These are phyloP conservation scores for Pseudoturritis turrita DNA, from an alignment of 345 rosid species.

Conservation along the genomic window DNA sequence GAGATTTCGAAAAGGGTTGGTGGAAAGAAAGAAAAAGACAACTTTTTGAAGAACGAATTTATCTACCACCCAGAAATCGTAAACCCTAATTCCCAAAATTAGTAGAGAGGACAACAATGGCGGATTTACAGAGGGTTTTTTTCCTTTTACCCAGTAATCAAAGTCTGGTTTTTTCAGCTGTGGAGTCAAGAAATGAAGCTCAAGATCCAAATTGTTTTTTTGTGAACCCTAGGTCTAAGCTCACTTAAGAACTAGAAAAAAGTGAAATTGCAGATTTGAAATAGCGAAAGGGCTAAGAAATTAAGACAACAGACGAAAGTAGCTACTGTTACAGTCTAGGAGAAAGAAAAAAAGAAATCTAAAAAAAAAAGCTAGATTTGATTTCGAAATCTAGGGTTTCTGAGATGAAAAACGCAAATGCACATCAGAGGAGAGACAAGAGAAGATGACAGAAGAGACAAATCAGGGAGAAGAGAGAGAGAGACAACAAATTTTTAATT, in stretches of 20 bases:
- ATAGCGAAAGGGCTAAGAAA: background rate
- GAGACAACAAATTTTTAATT: conserved; percentile 18
- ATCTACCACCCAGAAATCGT: conserved; percentile 3
- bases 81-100: conserved; percentile 18
- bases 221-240: conserved; percentile 25
- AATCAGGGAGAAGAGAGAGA: conserved; percentile 24
- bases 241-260: background rate
- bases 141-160: too few species aligned
- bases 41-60: conserved; percentile 2
- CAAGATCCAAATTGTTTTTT: conserved; percentile 19
- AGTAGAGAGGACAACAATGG: conserved; percentile 24
- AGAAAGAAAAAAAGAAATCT: conserved; percentile 5
- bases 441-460: conserved; percentile 28
- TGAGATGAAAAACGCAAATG: conserved; percentile 34
- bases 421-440: conserved; percentile 17
- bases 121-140: conserved; percentile 19
- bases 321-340: conserved; percentile 16
- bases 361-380: conserved; percentile 49
- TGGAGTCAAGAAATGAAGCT: too few species aligned
- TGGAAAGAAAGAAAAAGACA: background rate
- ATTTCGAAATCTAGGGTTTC: conserved; percentile 47
- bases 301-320: background rate
- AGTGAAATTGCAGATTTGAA: conserved; percentile 12
- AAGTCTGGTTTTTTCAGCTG: background rate
- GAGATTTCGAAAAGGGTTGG: background rate